Percentiles rank a stretch among this genome's conserved stretches.
phyloP scores from a whole-genome alignment of 768 basidiomycete species.

The Coprinopsis marcescibilis region DNA sequence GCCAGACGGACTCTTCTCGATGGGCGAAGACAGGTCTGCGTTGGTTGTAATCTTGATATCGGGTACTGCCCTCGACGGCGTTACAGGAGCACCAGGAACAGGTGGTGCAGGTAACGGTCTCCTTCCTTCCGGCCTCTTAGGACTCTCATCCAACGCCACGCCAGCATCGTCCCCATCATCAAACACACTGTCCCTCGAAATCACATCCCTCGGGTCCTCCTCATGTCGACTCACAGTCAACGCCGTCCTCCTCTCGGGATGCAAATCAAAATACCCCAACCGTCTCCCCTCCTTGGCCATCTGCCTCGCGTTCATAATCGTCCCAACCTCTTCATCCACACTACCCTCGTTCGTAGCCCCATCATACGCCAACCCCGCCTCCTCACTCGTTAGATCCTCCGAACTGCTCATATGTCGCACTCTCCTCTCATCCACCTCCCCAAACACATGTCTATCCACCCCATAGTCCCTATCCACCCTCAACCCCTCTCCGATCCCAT shows the following conservation, averaged over 20 bases:
- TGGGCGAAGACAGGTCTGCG: slow-evolving; percentile 14
- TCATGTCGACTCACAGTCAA: slow-evolving; percentile 18
- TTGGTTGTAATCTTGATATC: slow-evolving; percentile 12
- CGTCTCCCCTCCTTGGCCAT: slow-evolving; percentile 36
- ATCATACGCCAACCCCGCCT: slow-evolving; percentile 18
- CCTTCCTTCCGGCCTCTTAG: slow-evolving; percentile 11
- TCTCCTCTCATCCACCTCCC: slow-evolving; percentile 38
- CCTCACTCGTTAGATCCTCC: slow-evolving; percentile 12
- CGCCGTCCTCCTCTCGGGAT: slow-evolving; percentile 60
- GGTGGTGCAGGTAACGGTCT: slow-evolving; percentile 23
- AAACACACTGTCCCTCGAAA: slow-evolving; percentile 17
- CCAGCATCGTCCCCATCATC: slow-evolving; percentile 9
- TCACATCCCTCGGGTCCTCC: slow-evolving; percentile 30
- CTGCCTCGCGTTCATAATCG: slow-evolving; percentile 23
- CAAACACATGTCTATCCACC: slow-evolving; percentile 31
- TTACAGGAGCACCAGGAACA: slow-evolving; percentile 11
- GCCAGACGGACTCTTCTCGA: slow-evolving; percentile 7
- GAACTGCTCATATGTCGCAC: background rate
- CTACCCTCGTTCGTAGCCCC: slow-evolving; percentile 19
- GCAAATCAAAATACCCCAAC: slow-evolving; percentile 71
- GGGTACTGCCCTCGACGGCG: slow-evolving; percentile 11
- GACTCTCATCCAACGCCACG: slow-evolving; percentile 1
- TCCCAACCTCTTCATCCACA: slow-evolving; percentile 16
- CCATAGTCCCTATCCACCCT: slow-evolving; percentile 32
- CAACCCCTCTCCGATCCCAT: background rate